These are phyloP conservation scores for Xanthoconium separans DNA, from an alignment of 1,284 basidiomycete genomes.

Conservation along the genomic window DNA sequence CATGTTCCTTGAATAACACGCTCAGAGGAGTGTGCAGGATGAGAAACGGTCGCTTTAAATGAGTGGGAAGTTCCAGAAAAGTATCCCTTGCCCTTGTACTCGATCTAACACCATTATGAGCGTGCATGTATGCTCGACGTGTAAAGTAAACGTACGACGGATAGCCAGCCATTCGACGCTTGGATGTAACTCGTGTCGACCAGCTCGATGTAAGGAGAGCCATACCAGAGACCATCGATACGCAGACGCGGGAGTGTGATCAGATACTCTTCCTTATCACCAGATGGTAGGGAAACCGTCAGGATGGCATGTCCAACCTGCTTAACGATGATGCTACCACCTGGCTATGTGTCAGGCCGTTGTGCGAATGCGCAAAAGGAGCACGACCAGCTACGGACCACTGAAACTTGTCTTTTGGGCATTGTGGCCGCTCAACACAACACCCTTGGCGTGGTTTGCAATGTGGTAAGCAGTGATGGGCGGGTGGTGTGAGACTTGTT, in stretches of 20 bases:
- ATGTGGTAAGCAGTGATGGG: slow-evolving; percentile 87
- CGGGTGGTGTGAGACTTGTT: slow-evolving; percentile 96
- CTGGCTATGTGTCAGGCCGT: slow-evolving; percentile 31
- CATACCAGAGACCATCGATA: slow-evolving; percentile 61
- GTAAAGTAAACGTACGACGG: slow-evolving; percentile 44
- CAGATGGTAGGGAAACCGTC: slow-evolving; percentile 62
- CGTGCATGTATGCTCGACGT: not conserved
- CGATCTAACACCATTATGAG: slow-evolving; percentile 48
- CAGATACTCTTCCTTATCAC: slow-evolving; percentile 73
- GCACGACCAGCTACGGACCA: slow-evolving; percentile 42
- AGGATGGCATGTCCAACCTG: slow-evolving; percentile 95
- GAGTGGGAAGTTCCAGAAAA: slow-evolving; percentile 92
- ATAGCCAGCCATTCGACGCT: slow-evolving; percentile 70
- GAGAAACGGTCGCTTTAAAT: slow-evolving; percentile 79
- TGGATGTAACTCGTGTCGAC: slow-evolving; percentile 84
- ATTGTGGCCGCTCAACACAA: slow-evolving; percentile 85
- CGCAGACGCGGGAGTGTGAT: slow-evolving; percentile 87
- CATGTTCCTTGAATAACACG: slow-evolving; percentile 86
- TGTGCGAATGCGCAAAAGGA: not conserved
- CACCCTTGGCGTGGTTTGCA: slow-evolving; percentile 78
- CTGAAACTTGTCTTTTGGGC: slow-evolving; percentile 97
- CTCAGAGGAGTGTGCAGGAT: slow-evolving; percentile 32
- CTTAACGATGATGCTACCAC: slow-evolving; percentile 80
- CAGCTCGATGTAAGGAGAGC: slow-evolving; percentile 86
- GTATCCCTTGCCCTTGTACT: slow-evolving; percentile 96